These are phyloP conservation scores for Fusarium setosum DNA, from an alignment of 2,329 filamentous ascomycete genomes.

Conservation along the genomic window DNA sequence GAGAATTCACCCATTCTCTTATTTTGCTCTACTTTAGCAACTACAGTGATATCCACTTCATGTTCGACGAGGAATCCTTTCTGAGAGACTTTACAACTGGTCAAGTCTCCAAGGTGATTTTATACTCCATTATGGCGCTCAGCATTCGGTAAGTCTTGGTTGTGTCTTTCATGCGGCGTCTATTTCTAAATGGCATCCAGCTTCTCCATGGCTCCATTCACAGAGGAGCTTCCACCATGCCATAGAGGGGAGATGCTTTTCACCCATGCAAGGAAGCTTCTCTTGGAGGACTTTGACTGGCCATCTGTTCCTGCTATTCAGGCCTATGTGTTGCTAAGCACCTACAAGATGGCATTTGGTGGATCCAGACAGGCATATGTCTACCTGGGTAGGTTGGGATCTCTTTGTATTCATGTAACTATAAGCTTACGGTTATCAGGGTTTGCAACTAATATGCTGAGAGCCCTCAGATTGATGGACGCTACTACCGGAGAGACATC, in stretches of 20 bases:
- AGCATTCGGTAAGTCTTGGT: neutral
- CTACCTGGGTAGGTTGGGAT: neutral
- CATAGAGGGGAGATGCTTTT: neutral
- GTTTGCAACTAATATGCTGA: neutral
- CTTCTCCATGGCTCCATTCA: neutral
- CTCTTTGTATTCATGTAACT: neutral
- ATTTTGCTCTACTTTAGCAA: slow-evolving; percentile 22
- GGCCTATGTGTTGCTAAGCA: neutral
- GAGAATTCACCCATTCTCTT: slow-evolving; percentile 15
- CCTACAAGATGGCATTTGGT: neutral
- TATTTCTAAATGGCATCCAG: neutral
- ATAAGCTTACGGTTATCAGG: neutral
- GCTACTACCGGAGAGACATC: neutral
- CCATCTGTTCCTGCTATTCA: neutral
- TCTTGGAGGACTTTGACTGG: neutral
- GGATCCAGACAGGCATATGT: neutral
- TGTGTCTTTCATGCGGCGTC: neutral
- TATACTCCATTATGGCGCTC: neutral
- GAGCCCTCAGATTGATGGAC: neutral
- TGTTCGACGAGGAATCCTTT: slow-evolving; percentile 17
- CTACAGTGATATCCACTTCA: slow-evolving; percentile 19
- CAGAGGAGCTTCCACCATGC: neutral
- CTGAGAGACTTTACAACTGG: slow-evolving; percentile 3
- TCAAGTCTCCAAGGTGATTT: slow-evolving; percentile 4
- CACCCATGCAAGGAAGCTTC: neutral